phyloP scores from a whole-genome alignment of 2,329 filamentous ascomycete genomes.

The Calonectria henricotiae region DNA sequence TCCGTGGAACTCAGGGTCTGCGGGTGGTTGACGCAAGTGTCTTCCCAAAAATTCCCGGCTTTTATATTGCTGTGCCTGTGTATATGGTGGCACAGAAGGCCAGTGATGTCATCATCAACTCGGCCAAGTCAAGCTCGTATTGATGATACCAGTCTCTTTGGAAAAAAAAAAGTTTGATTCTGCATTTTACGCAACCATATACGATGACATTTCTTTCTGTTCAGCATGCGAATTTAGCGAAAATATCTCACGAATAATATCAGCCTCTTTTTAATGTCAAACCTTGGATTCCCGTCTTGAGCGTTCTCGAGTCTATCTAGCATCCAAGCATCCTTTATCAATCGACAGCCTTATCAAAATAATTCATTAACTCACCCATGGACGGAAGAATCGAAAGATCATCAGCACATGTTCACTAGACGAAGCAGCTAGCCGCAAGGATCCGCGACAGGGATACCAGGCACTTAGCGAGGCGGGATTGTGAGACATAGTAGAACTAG shows the following conservation, averaged over 20 bases:
- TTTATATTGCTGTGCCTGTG: slow-evolving; percentile 2
- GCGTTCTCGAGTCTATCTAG: not conserved
- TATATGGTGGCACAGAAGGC: slow-evolving; percentile 6
- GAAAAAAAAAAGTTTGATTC: not conserved
- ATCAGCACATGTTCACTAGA: not conserved
- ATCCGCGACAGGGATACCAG: not conserved
- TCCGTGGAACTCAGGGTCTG: not conserved
- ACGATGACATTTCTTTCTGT: not conserved
- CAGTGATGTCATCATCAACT: slow-evolving; percentile 18
- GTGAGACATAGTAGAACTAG: not conserved
- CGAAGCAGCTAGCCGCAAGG: no score
- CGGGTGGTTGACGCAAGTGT: slow-evolving; percentile 16
- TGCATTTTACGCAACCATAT: not conserved
- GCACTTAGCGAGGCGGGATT: not conserved
- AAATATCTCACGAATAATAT: not conserved
- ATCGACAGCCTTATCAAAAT: not conserved
- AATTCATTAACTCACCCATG: not conserved
- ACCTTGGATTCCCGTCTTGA: not conserved
- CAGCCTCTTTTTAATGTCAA: not conserved
- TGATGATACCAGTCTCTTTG: not conserved
- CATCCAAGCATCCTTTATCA: not conserved
- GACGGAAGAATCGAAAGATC: not conserved
- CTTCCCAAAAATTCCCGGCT: slow-evolving; percentile 14
- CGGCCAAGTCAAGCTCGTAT: not conserved
- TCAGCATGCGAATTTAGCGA: not conserved